Evolutionary conservation across 1,284 basidiomycete species (phyloP), one percentile per base, ranked within the genome.

Genomic region (Neonothopanus nambi): DNA sequence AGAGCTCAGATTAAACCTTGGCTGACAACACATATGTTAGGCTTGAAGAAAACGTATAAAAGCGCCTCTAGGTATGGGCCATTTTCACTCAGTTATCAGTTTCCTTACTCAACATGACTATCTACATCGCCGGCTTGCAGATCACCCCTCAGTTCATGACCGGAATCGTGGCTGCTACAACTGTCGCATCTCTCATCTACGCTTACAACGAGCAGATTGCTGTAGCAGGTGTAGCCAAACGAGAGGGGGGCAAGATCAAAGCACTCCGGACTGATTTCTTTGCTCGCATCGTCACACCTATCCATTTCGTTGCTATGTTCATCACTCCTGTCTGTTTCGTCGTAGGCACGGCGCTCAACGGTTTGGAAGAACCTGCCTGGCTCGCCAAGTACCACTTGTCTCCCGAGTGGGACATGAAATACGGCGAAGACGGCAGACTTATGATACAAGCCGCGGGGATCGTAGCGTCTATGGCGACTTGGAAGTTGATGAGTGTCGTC

Each of bases 401-500:
- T 12, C 8, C 3, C 15, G 40, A 35, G 15, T 35, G 33, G 39
- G 28, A 21, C 20, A 20, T 44, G 21, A 13, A 18, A 7, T 13
- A 21, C 17, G 39, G 40, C 15, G 41, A 35, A 20, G 50, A 45
- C 18, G 40, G 40, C 41, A 42, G 43, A 28, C 6, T 38, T 8
- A 24, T 51, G 41, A 26, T 51, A 13, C 30, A 30, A 15, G 40
- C 41, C 6, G 36, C 23, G 3, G 40, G 33, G n/a, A 26, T 51
- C 18, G 7, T 42, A 6, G 28, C 41, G 15, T 36, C 28, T 18
- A 12, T 43, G 15, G 50, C 23, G 12, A 24, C 33, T 12, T 63
- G 58, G 78, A 80, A 20, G 73, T 11, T 48, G 35, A 38, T 48
- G 47, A 23, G 17, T 18, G 20, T 39, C 36, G 21, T 48, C 21